Base-by-base conservation (phyloP, 2,329 filamentous ascomycete genomes). In the Tolypocladium nubicola region DNA sequence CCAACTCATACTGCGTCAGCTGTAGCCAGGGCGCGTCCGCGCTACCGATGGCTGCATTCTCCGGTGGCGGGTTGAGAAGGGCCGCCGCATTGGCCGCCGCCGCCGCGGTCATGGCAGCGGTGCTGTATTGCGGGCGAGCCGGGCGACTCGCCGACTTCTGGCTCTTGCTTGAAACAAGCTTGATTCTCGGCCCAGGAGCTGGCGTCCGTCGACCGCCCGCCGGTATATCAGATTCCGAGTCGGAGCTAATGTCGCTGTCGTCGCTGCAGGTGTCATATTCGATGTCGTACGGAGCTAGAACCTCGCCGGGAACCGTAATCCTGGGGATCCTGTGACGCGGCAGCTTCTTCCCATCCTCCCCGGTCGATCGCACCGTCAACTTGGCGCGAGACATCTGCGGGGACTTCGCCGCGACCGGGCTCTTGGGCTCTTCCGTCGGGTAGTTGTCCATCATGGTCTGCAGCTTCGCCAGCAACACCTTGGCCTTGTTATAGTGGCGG, bases 221-320 rank as follows among this genome's bases (percentile, higher is more conserved):
- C 2, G 73, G 70, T 30, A 71, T 67, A 21, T 78, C 74, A 6
- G 75, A 72, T 37, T 81, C 78, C 10, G 79, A 76, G 26, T 79
- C 78, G 2, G 77, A 79, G 66, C 77, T 80, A 43, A 77, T 76
- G 23, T 81, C 80, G 62, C 75, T 79, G 16, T 77, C 76, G 26
- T 79, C 80, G 52, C 73, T 80, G 58, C 78, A 82, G 0, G 77
- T 75, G 55, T 85, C 82, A 66, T 84, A 85, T 58, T 85, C 82
- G 30, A 86, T 70, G 57, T 87, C 84, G 64, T 85, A 86, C 0
- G 84, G 84, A 1, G 84, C 83, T 52, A 86, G 73, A 10, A 87
- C 84, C 66, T 87, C 83, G 50, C 84, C 84, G 1, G 84, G 84
- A 13, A 87, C 82, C 1, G 83, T 86, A 52, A 87, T 85, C 47